Evolutionary conservation across 164 flowering plant species (phyloP), one percentile per base, ranked within the genome.

Genomic region (Paratinospora sagittata): DNA sequence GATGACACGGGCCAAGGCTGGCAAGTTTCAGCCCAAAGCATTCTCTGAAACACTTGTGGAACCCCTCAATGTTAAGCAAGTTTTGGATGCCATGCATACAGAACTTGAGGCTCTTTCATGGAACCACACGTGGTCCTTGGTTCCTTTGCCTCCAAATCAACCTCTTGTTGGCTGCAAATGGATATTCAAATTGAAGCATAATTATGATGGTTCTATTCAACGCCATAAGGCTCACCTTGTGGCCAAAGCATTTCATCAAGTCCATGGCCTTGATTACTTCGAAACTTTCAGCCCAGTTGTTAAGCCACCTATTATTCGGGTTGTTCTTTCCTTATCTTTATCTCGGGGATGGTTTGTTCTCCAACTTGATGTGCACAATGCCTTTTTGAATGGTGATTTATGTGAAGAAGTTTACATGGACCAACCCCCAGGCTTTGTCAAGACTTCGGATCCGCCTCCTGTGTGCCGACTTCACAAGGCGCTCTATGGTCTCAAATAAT

Each of bases 241-340:
- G n/a, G n/a, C n/a, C n/a, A n/a, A n/a, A n/a, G n/a, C n/a, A n/a
- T n/a, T n/a, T n/a, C n/a, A n/a, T n/a, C n/a, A n/a, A n/a, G n/a
- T n/a, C n/a, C n/a, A n/a, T n/a, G 63, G 63, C n/a, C 26, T 11
- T 23, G 63, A 60, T 60, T 60, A 60, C 63, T 60, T 60, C 24
- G 26, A 60, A 60, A 60, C 63, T 2, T 60, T 60, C n/a, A 60
- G 63, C 26, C 63, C 27, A 8, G 3, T 60, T 10, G 63, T 10
- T 3, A 60, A 60, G 26, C 63, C 21, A 8, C 21, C 63, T 60
- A 60, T 26, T n/a, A 60, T 60, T 19, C 63, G 10, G 27, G 10
- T 26, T 19, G 27, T 60, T 8, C 21, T 60, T 60, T 23, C 24
- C 17, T n/a, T 60, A 26, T 23, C 24, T 23, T 8, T 60, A 23